phyloP scores from a whole-genome alignment of 2,329 filamentous ascomycete genomes.

The Neoscytalidium dimidiatum region DNA sequence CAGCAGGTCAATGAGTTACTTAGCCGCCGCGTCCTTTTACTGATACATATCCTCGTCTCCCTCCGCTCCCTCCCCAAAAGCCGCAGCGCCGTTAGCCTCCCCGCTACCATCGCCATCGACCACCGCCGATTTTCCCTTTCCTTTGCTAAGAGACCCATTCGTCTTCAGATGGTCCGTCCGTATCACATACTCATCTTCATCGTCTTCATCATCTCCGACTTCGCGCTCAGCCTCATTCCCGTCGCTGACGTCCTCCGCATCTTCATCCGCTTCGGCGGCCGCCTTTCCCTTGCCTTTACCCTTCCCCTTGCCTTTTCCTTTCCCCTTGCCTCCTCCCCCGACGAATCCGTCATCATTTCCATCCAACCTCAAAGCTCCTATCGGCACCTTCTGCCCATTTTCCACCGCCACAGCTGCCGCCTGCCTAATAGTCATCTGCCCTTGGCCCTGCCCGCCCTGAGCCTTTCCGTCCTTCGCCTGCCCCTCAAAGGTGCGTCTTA shows the following conservation, averaged over 20 bases:
- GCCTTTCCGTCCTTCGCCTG: conserved; percentile 49
- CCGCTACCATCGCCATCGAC: conserved; percentile 25
- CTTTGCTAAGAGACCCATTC: conserved; percentile 32
- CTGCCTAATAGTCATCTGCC: background rate
- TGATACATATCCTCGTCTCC: conserved; percentile 47
- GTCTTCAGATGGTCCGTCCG: conserved; percentile 41
- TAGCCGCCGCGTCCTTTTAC: too few relatives aligned
- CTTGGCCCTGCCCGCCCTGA: conserved; percentile 32
- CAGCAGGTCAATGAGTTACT: too few relatives aligned
- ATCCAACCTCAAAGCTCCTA: background rate
- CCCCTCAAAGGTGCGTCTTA: conserved; percentile 81
- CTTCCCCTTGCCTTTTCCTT: conserved; percentile 34
- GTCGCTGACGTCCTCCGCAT: background rate
- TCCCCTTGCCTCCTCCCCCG: conserved; percentile 10
- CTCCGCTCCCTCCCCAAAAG: conserved; percentile 42
- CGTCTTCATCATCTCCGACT: conserved; percentile 22
- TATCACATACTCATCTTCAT: conserved; percentile 45
- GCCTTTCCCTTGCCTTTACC: conserved; percentile 21
- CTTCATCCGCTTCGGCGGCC: background rate
- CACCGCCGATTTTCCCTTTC: conserved; percentile 12
- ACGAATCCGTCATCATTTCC: background rate
- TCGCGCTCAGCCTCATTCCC: background rate
- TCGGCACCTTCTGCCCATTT: background rate
- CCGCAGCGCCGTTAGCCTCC: conserved; percentile 25
- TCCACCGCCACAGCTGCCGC: background rate